phyloP scores from a whole-genome alignment of 1,284 basidiomycete species.

The Bjerkandera adusta region DNA sequence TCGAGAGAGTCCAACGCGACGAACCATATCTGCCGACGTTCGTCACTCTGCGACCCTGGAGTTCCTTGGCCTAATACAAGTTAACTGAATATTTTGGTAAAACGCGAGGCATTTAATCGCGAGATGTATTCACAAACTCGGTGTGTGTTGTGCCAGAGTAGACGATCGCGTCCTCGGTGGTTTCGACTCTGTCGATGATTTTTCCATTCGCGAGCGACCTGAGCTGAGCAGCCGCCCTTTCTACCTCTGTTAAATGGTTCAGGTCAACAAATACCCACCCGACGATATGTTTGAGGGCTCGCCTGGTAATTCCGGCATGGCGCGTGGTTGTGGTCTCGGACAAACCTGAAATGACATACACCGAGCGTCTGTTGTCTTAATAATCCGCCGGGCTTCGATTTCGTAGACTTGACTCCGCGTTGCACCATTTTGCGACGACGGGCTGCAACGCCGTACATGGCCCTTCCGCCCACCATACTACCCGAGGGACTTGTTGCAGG shows the following conservation, averaged over 20 bases:
- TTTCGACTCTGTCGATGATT: conserved; percentile 55
- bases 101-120: conserved; percentile 23
- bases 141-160: conserved; percentile 57
- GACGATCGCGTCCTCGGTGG: conserved; percentile 68
- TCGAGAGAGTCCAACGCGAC: neutral
- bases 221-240: conserved; percentile 64
- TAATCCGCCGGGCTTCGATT: too few relatives aligned
- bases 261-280: neutral
- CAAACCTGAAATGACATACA: neutral
- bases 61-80: conserved; percentile 48
- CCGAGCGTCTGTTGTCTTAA: too few relatives aligned
- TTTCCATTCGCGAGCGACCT: conserved; percentile 55
- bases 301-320: conserved; percentile 20
- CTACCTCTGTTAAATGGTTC: conserved; percentile 55
- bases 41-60: conserved; percentile 57
- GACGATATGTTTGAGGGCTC: neutral
- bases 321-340: neutral
- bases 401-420: too few relatives aligned
- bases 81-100: conserved; percentile 1
- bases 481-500: too few relatives aligned
- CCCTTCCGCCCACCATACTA: too few relatives aligned
- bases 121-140: conserved; percentile 53
- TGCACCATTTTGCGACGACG: too few relatives aligned
- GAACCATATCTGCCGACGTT: conserved; percentile 65
- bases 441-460: too few relatives aligned